phyloP scores from a whole-genome alignment of 1,284 basidiomycete species.

The Volvariella surrecta region DNA sequence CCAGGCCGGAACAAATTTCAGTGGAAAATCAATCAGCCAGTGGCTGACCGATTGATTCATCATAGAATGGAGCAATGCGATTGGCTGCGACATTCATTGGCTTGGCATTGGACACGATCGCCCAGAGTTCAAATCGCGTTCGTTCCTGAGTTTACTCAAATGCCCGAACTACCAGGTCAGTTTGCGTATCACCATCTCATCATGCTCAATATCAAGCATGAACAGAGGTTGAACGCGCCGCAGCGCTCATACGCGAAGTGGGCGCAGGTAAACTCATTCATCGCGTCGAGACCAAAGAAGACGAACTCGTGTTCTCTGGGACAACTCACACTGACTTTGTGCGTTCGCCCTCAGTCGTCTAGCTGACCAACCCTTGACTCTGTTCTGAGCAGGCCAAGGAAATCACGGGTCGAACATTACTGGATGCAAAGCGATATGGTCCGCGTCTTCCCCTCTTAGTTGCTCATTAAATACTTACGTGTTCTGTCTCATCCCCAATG shows the following conservation, averaged over 20 bases:
- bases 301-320: slow-evolving; percentile 64
- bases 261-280: slow-evolving; percentile 50
- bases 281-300: slow-evolving; percentile 53
- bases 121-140: no score
- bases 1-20: no score
- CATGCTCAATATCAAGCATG: no score
- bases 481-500: slow-evolving; percentile 5
- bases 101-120: no score
- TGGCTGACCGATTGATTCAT: no score
- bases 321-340: slow-evolving; percentile 60
- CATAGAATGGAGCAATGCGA: no score
- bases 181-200: slow-evolving; percentile 4
- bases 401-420: slow-evolving; percentile 50
- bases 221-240: slow-evolving; percentile 74
- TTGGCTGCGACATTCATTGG: no score
- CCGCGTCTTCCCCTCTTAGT: slow-evolving; percentile 2
- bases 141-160: no score
- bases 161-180: slow-evolving; percentile 63
- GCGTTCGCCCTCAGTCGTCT: slow-evolving; percentile 18
- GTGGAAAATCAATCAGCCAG: no score
- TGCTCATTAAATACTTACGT: neutral
- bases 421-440: slow-evolving; percentile 59
- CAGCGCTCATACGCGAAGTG: slow-evolving; percentile 45
- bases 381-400: slow-evolving; percentile 40
- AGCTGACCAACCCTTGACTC: neutral